phyloP scores from a whole-genome alignment of 805 yeast species.

The Teunomyces barrocoloradensis region DNA sequence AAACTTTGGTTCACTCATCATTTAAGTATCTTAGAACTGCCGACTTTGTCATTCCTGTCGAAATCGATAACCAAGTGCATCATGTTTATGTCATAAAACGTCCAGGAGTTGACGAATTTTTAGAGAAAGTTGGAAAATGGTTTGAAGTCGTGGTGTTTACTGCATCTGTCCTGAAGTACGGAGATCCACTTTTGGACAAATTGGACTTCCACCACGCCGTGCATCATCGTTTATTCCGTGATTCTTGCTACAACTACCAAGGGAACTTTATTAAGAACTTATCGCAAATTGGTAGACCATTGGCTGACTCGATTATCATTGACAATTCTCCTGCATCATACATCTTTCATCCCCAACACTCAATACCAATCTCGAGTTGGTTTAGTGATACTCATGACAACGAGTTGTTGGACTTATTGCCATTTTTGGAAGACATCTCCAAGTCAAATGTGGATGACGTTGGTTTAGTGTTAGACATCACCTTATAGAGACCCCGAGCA shows the following conservation, averaged over 20 bases:
- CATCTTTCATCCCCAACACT: slow-evolving; percentile 96
- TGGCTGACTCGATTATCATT: slow-evolving; percentile 79
- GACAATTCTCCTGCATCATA: slow-evolving; percentile 99
- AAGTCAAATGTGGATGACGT: slow-evolving; percentile 75
- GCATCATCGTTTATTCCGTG: slow-evolving; percentile 92
- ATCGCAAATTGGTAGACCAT: slow-evolving; percentile 91
- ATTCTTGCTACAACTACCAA: slow-evolving; percentile 88
- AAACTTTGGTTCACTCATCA: slow-evolving; percentile 92
- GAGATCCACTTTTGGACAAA: slow-evolving; percentile 90
- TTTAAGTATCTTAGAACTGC: slow-evolving; percentile 90
- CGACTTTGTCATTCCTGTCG: slow-evolving; percentile 96
- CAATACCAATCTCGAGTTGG: slow-evolving; percentile 97
- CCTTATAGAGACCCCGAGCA: slow-evolving; percentile 28
- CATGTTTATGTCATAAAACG: slow-evolving; percentile 95
- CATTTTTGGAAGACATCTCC: slow-evolving; percentile 84
- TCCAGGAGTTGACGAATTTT: slow-evolving; percentile 96
- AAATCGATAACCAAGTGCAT: slow-evolving; percentile 87
- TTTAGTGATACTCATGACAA: slow-evolving; percentile 97
- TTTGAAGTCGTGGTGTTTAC: slow-evolving; percentile 97
- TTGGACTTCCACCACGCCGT: slow-evolving; percentile 72
- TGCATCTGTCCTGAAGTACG: slow-evolving; percentile 92
- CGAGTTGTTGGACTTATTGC: slow-evolving; percentile 87
- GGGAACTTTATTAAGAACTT: slow-evolving; percentile 94
- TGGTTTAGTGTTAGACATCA: slow-evolving; percentile 78
- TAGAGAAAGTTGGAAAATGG: slow-evolving; percentile 75